phyloP scores from a whole-genome alignment of 306 rosid genomes.

The Dryas octopetala region DNA sequence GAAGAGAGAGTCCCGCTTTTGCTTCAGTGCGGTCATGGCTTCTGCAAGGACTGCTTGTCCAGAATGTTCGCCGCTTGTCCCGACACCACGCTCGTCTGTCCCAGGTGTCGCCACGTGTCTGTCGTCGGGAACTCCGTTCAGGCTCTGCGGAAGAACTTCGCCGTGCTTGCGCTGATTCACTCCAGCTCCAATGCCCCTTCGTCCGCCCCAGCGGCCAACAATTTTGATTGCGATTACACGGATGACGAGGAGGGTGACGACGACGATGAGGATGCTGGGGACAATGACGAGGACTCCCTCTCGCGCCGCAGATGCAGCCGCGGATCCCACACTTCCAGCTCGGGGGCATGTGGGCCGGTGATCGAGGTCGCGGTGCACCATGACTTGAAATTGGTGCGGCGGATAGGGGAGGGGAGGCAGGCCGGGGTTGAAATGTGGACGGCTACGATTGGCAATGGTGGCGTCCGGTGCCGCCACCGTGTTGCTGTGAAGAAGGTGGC shows the following conservation, averaged over 20 bases:
- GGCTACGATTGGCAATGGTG: slow-evolving; percentile 56
- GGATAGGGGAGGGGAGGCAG: slow-evolving; percentile 77
- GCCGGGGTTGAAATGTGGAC: slow-evolving; percentile 88
- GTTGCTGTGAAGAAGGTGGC: slow-evolving; percentile 83
- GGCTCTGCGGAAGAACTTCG: slow-evolving; percentile 84
- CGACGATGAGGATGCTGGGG: slow-evolving; percentile 34
- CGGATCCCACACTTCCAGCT: slow-evolving; percentile 59
- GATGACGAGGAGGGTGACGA: slow-evolving; percentile 66
- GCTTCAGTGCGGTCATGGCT: slow-evolving; percentile 98
- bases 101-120: slow-evolving; percentile 88
- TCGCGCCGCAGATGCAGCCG: slow-evolving; percentile 54
- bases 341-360: slow-evolving; percentile 86
- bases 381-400: slow-evolving; percentile 65
- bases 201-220: slow-evolving; percentile 25
- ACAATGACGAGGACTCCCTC: slow-evolving; percentile 37
- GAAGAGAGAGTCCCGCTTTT: slow-evolving; percentile 94
- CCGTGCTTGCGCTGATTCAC: slow-evolving; percentile 77
- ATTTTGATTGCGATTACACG: slow-evolving; percentile 60
- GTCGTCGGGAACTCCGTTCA: slow-evolving; percentile 84
- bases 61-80: slow-evolving; percentile 71
- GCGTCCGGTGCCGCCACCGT: slow-evolving; percentile 68
- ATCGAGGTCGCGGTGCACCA: slow-evolving; percentile 81
- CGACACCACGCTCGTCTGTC: slow-evolving; percentile 76
- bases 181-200: slow-evolving; percentile 35
- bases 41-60: slow-evolving; percentile 86